Evolutionary conservation across 768 basidiomycete species (phyloP).

Genomic region (Leccinum broughii): DNA sequence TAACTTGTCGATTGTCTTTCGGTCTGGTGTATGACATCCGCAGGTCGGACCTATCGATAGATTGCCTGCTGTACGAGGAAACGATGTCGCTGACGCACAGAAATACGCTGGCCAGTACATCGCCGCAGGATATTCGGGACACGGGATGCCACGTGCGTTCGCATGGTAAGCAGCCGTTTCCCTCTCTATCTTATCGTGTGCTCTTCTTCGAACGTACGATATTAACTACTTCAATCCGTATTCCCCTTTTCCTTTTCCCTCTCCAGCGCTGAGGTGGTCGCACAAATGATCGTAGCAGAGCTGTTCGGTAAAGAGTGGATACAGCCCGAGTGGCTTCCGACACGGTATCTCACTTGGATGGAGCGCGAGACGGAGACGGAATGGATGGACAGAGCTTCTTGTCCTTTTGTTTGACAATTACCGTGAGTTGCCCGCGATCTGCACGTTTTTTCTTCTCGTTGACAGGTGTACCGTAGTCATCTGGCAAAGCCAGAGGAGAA

Average conservation of each 20-base stretch:
- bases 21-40: not conserved
- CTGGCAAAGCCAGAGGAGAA: too few relatives aligned
- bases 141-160: conserved; percentile 79
- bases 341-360: conserved; percentile 46
- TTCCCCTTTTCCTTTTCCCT: not conserved
- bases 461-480: too few relatives aligned
- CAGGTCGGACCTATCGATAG: conserved; percentile 65
- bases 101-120: conserved; percentile 63
- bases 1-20: not conserved
- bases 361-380: not conserved
- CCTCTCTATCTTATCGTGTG: not conserved
- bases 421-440: too few relatives aligned
- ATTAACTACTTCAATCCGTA: not conserved
- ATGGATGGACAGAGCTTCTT: too few relatives aligned
- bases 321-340: conserved; percentile 63
- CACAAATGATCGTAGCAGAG: conserved; percentile 56
- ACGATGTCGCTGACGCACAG: conserved; percentile 12
- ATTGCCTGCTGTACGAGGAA: conserved; percentile 13
- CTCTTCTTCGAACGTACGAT: not conserved
- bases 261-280: conserved; percentile 60
- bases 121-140: conserved; percentile 71
- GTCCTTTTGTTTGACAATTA: too few relatives aligned
- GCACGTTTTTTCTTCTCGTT: too few relatives aligned
- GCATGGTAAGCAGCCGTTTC: conserved; percentile 46
- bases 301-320: conserved; percentile 46